Evolutionary conservation across 1,139 yeast species (phyloP).

Genomic region (Keqinozyma sinolaborantium): DNA sequence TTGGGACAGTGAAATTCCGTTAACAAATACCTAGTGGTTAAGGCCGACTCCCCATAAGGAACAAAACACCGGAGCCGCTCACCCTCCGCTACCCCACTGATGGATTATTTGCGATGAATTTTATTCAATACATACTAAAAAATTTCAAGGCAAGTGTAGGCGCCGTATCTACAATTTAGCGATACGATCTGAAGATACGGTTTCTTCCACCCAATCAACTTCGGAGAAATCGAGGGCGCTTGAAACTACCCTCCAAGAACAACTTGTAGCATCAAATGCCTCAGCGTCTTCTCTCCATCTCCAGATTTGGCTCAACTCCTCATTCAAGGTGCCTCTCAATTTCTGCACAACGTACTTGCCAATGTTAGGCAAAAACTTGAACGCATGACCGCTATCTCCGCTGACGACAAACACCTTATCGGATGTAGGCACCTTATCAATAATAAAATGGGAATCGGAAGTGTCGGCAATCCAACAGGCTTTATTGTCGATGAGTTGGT

Average conservation of each 20-base stretch:
- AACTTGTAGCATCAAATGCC: slow-evolving; percentile 18
- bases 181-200: not conserved
- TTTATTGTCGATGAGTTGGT: slow-evolving; percentile 29
- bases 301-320: slow-evolving; percentile 21
- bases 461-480: slow-evolving; percentile 50
- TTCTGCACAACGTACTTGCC: slow-evolving; percentile 24
- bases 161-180: not conserved
- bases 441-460: slow-evolving; percentile 35
- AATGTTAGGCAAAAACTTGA: slow-evolving; percentile 25
- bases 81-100: too few species aligned
- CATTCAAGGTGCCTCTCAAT: slow-evolving; percentile 20
- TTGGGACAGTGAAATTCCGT: too few species aligned
- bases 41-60: too few species aligned
- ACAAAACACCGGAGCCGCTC: too few species aligned
- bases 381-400: slow-evolving; percentile 36
- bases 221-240: slow-evolving; percentile 23
- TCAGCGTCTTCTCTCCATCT: slow-evolving; percentile 21
- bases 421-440: slow-evolving; percentile 33
- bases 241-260: slow-evolving; percentile 27
- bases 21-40: too few species aligned
- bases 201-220: slow-evolving; percentile 18
- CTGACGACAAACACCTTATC: slow-evolving; percentile 30
- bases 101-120: too few species aligned
- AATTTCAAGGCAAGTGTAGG: too few species aligned
- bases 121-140: too few species aligned